Percentiles rank a stretch among this genome's conserved stretches.
Evolutionary conservation across 2,329 filamentous ascomycete species (phyloP).

Genomic region (Fusarium poae): DNA sequence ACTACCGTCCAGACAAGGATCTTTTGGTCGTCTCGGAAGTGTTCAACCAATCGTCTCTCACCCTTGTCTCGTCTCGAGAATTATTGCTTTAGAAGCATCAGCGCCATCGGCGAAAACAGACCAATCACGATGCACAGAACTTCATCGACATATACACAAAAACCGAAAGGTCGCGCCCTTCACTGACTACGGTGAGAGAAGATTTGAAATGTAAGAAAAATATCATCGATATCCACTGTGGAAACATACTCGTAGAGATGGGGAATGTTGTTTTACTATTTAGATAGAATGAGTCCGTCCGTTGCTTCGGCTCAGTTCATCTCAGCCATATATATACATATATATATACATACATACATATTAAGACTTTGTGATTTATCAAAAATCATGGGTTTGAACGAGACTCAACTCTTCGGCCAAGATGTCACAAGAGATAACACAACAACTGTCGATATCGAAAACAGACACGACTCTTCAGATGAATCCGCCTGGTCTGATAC

Average conservation of each 20-base stretch:
- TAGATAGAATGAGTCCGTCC: constrained; percentile 7
- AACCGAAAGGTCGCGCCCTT: constrained; percentile 22
- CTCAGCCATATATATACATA: background rate
- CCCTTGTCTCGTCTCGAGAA: background rate
- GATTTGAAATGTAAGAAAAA: background rate
- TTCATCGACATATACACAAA: constrained; percentile 16
- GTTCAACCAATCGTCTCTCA: constrained; percentile 3
- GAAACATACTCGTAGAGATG: constrained; percentile 23
- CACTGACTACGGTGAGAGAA: constrained; percentile 4
- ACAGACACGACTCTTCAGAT: constrained; percentile 37
- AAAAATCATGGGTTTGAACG: constrained; percentile 22
- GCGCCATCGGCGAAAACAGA: constrained; percentile 21
- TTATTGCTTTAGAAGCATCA: background rate
- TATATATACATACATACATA: background rate
- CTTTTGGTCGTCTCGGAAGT: background rate
- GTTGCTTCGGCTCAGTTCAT: background rate
- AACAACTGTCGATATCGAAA: constrained; percentile 12
- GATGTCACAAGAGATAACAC: constrained; percentile 19
- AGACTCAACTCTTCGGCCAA: constrained; percentile 18
- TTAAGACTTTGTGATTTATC: background rate
- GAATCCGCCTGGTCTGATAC: constrained; percentile 37
- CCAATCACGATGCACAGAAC: constrained; percentile 24
- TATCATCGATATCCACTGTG: constrained; percentile 23
- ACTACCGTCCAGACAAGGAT: constrained; percentile 4
- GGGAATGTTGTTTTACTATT: constrained; percentile 9